Base-by-base conservation (phyloP, 2,329 filamentous ascomycete genomes). In the Neonectria neomacrospora region DNA sequence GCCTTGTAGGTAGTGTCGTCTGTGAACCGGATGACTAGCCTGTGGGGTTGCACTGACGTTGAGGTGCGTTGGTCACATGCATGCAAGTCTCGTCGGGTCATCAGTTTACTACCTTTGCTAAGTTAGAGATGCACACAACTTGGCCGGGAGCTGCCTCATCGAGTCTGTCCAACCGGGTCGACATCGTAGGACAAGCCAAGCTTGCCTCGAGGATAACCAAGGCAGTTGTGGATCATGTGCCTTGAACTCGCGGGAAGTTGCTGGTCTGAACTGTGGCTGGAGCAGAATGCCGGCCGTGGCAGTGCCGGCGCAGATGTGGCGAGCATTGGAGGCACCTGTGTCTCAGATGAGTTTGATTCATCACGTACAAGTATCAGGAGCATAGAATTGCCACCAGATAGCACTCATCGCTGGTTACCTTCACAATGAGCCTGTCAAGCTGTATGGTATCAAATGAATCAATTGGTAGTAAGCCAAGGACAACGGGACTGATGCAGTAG, bases 21-120 rank as follows among this genome's bases (percentile, higher is more conserved):
- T 12, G 22, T n/a, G 47, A 53, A 23, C 32, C 11, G 47, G 47
- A 47, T 44, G 53, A 28, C n/a, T 34, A 22, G 12, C 10, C 10
- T 42, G 54, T 48, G 54, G 59, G 48, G 45, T 52, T 18, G 34
- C 20, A 39, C 58, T 54, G 54, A 62, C 54, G 48, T 42, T 54
- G 54, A 54, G 41, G 22, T 63, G 54, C 34, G 42, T 58, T 54
- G 60, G 54, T 58, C 54, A 58, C 54, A 63, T 58, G 60, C 48
- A 28, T 37, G 34, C 44, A 26, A 30, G 45, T 50, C 45, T 30
- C n/a, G 26, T 32, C 20, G 26, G 42, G 20, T 45, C 42, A 44
- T 51, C 28, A 7, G 22, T 6, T 6, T 3, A 6, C 23, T 26
- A 26, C 23, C n/a, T n/a, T n/a, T n/a, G n/a, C n/a, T n/a, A n/a